phyloP scores from a whole-genome alignment of 2,329 filamentous ascomycete genomes.

The Xylariaceae sp. region DNA sequence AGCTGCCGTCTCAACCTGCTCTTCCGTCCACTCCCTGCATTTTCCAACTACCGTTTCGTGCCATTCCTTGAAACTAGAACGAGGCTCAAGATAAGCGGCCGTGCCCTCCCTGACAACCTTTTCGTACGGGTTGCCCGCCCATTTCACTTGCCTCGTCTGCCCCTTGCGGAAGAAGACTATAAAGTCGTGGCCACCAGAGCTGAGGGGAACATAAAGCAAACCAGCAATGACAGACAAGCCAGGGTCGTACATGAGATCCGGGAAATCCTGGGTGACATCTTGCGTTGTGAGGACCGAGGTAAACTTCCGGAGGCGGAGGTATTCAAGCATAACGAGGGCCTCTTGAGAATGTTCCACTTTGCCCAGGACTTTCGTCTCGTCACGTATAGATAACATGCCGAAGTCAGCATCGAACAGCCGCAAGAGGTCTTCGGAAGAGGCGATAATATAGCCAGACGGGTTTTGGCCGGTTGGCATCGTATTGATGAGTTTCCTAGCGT shows the following conservation, averaged over 20 bases:
- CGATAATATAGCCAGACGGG: constrained; percentile 83
- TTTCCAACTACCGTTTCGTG: constrained; percentile 74
- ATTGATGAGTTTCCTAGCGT: constrained; percentile 83
- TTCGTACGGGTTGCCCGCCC: constrained; percentile 83
- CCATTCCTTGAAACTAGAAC: constrained; percentile 76
- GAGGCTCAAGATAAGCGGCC: constrained; percentile 67
- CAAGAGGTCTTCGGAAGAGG: constrained; percentile 78
- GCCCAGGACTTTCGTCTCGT: constrained; percentile 85
- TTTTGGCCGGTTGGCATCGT: constrained; percentile 75
- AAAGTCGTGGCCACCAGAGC: constrained; percentile 70
- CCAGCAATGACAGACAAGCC: constrained; percentile 76
- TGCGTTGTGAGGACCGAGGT: constrained; percentile 73
- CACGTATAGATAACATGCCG: constrained; percentile 74
- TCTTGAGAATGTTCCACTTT: constrained; percentile 72
- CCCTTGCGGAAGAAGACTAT: constrained; percentile 86
- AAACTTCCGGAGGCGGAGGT: constrained; percentile 69
- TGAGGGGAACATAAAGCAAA: constrained; percentile 75
- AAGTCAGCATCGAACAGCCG: constrained; percentile 84
- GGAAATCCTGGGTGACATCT: constrained; percentile 71
- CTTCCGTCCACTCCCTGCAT: constrained; percentile 82
- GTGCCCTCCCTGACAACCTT: constrained; percentile 70
- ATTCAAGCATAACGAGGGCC: constrained; percentile 77
- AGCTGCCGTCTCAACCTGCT: constrained; percentile 83
- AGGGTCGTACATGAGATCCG: constrained; percentile 71
- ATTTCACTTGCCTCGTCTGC: constrained; percentile 71